phyloP scores from a whole-genome alignment of 2,329 filamentous ascomycete species.

The Gyromitra esculenta region DNA sequence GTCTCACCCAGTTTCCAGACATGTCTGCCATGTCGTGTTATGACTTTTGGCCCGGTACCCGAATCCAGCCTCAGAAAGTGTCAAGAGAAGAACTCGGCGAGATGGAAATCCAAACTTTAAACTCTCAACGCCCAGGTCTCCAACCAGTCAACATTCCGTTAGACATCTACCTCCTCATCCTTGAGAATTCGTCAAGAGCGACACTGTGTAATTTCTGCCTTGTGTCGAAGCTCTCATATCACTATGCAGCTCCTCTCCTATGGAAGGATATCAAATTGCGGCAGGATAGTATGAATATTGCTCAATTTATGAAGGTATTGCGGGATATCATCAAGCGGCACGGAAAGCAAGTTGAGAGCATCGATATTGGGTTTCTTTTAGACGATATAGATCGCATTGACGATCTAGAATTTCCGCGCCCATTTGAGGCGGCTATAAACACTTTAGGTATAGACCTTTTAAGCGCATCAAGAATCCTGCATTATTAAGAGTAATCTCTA shows the following conservation, averaged over 20 bases:
- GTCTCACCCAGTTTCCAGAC: constrained; percentile 8
- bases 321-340: constrained; percentile 31
- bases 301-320: constrained; percentile 16
- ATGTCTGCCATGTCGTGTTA: constrained; percentile 18
- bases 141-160: constrained; percentile 29
- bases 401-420: constrained; percentile 4
- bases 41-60: constrained; percentile 6
- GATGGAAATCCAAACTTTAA: neutral
- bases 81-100: constrained; percentile 1
- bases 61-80: constrained; percentile 26
- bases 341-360: constrained; percentile 30
- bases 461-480: neutral
- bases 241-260: constrained; percentile 30
- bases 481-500: constrained; percentile 9
- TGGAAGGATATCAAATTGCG: constrained; percentile 34
- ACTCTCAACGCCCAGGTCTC: neutral
- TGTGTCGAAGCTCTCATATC: constrained; percentile 39
- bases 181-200: constrained; percentile 22
- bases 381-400: constrained; percentile 5
- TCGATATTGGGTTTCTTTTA: neutral
- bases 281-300: neutral
- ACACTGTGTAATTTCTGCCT: constrained; percentile 35
- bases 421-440: constrained; percentile 17
- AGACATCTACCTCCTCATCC: constrained; percentile 34
- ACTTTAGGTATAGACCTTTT: constrained; percentile 21